phyloP scores from a whole-genome alignment of 2,329 filamentous ascomycete genomes.

The Penicillium frequentans region DNA sequence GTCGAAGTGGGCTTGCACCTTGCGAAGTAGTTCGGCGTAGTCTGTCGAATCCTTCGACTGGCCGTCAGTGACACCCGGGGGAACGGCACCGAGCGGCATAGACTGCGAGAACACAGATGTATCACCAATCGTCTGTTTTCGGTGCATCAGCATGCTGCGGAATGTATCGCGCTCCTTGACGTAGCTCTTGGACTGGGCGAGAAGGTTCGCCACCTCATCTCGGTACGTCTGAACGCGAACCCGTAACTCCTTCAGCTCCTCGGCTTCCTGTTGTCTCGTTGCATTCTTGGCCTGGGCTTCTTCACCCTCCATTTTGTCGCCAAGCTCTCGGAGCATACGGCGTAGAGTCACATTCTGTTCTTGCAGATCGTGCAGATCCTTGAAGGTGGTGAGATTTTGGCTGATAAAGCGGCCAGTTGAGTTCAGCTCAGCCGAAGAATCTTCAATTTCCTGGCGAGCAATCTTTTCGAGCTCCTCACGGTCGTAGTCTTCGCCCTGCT shows the following conservation, averaged over 20 bases:
- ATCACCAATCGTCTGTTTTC: conserved; percentile 59
- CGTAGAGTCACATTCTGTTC: conserved; percentile 84
- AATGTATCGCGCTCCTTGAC: conserved; percentile 97
- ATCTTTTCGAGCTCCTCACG: conserved; percentile 74
- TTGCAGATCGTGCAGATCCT: conserved; percentile 79
- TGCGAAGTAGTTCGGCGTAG: conserved; percentile 75
- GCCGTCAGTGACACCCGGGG: conserved; percentile 47
- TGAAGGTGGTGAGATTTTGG: conserved; percentile 85
- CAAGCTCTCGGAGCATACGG: conserved; percentile 78
- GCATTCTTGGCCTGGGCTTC: conserved; percentile 67
- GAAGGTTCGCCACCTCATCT: conserved; percentile 80
- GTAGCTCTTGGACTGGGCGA: conserved; percentile 84
- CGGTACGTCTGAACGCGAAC: conserved; percentile 74
- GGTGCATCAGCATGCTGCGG: conserved; percentile 85
- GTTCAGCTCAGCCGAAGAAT: conserved; percentile 70
- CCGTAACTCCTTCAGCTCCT: conserved; percentile 72
- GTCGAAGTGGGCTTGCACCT: conserved; percentile 88
- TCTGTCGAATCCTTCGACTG: conserved; percentile 60
- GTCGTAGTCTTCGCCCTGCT: conserved; percentile 78
- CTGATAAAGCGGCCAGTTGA: conserved; percentile 88
- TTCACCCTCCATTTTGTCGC: conserved; percentile 86
- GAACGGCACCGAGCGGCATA: conserved; percentile 56
- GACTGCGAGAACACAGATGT: conserved; percentile 72
- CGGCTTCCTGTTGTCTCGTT: conserved; percentile 57
- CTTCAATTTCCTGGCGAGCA: conserved; percentile 73